Base-by-base conservation (phyloP, 2,329 filamentous ascomycete genomes). In the Penicillium sp. region DNA sequence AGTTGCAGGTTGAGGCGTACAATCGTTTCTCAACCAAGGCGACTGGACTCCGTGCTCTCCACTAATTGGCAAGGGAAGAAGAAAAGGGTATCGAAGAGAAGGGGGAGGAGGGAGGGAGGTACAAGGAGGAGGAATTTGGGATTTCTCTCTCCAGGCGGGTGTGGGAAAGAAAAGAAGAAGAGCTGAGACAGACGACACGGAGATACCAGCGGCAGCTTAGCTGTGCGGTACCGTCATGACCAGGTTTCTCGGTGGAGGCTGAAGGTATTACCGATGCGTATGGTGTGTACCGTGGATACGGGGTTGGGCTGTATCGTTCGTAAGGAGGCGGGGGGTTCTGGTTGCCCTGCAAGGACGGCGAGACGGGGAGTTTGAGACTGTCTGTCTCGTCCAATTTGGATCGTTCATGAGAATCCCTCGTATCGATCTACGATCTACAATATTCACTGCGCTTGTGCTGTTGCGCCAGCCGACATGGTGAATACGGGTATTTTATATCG, bases 111-210 rank as follows among this genome's bases (percentile, higher is more conserved):
- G 61, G 53, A 46, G 48, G 53, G 57, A 56, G 51, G 60, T 60
- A 61, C 57, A 58, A 55, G 56, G 55, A 59, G 51, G 60, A 64
- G 59, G 56, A 54, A 57, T 56, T 54, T 53, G 31, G 43, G 48
- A 31, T 31, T 57, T 66, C 63, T 65, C 63, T 65, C 64, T 67
- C 63, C 64, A 67, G 62, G 57, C 62, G 60, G 62, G 58, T 67
- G 63, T 65, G 63, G 58, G 50, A 58, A 55, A 55, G 54, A 56
- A 61, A 64, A 62, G 56, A 54, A 53, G 55, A 59, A 39, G 47
- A 51, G 46, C 47, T 54, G 50, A 54, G 52, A 53, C 46, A 47
- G 52, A 53, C 46, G 45, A 51, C 54, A 56, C 54, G 45, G 50
- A 58, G 53, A 58, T 45, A 53, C 53, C 45, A 32, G n/a, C n/a